Percentiles rank a stretch among this genome's conserved stretches.
phyloP scores from a whole-genome alignment of 106 monocot genomes.

The Triglochin maritima region DNA sequence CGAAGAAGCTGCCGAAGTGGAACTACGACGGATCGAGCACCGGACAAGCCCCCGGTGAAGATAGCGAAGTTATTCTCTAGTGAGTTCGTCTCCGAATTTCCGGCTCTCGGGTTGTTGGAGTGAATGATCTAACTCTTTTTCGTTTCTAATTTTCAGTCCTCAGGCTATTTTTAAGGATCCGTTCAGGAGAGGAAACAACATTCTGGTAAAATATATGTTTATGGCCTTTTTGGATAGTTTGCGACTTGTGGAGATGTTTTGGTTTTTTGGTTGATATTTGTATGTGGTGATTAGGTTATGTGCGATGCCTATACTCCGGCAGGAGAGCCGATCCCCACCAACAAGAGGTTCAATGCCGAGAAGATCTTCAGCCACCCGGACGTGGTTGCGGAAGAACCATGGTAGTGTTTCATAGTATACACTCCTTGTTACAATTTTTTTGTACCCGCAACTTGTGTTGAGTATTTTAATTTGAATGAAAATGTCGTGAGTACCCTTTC shows the following conservation, averaged over 20 bases:
- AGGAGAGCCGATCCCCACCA: constrained; percentile 9
- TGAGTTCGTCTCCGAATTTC: neutral
- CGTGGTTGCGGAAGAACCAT: constrained; percentile 7
- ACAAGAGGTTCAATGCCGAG: constrained; percentile 7
- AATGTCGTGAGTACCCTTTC: no score
- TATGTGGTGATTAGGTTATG: constrained; percentile 3
- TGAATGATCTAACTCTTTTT: neutral
- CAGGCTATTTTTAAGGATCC: constrained; percentile 25
- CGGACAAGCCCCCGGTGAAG: constrained; percentile 18
- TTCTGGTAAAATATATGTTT: constrained; percentile 5
- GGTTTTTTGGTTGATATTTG: neutral
- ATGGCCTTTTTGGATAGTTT: neutral
- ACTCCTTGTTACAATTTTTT: neutral
- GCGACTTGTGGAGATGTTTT: neutral
- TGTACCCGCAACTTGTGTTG: neutral
- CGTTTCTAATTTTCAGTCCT: neutral
- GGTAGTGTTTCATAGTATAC: neutral
- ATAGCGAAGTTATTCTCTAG: constrained; percentile 25
- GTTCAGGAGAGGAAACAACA: constrained; percentile 23
- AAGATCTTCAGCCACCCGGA: constrained; percentile 11
- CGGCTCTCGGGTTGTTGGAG: neutral
- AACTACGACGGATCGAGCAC: constrained; percentile 29
- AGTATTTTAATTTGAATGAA: no score
- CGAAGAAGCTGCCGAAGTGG: constrained; percentile 20
- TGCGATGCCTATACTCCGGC: constrained; percentile 8